phyloP scores from a whole-genome alignment of 164 flowering plant species.

The Umbilicus rupestris region DNA sequence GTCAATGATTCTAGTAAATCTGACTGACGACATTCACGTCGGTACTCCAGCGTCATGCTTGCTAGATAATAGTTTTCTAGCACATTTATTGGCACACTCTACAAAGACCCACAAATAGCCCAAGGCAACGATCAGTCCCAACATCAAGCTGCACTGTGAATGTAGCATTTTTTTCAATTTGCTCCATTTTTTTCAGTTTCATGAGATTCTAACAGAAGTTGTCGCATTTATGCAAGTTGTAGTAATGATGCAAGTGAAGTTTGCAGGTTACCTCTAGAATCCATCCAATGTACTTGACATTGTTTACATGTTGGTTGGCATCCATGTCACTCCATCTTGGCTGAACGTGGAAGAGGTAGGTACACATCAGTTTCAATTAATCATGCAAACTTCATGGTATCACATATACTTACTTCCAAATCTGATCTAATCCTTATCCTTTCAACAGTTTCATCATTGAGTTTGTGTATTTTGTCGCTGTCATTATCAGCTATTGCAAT shows the following conservation, averaged over 20 bases:
- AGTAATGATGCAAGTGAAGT: neutral
- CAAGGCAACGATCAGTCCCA: neutral
- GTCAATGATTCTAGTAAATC: conserved; percentile 57
- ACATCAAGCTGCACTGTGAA: neutral
- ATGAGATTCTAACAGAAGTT: neutral
- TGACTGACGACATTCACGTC: conserved; percentile 58
- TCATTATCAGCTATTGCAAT: conserved; percentile 22
- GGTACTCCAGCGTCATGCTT: conserved; percentile 66
- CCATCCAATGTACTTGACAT: conserved; percentile 87
- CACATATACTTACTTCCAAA: conserved; percentile 42
- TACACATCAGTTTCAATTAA: neutral
- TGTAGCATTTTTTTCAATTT: neutral
- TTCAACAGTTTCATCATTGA: conserved; percentile 36
- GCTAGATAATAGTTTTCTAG: conserved; percentile 38
- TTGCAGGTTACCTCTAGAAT: conserved; percentile 50
- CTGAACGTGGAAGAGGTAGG: conserved; percentile 20
- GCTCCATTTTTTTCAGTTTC: neutral
- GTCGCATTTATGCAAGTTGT: too few species aligned
- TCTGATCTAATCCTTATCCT: conserved; percentile 34
- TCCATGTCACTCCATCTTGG: conserved; percentile 89
- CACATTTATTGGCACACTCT: conserved; percentile 63
- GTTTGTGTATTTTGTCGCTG: conserved; percentile 37
- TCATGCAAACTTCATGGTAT: neutral
- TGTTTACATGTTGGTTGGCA: conserved; percentile 75
- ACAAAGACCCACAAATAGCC: conserved; percentile 11